Evolutionary conservation across 2,329 filamentous ascomycete species (phyloP), one percentile per base, ranked within the genome.

Genomic region (Apiospora phragmitis): DNA sequence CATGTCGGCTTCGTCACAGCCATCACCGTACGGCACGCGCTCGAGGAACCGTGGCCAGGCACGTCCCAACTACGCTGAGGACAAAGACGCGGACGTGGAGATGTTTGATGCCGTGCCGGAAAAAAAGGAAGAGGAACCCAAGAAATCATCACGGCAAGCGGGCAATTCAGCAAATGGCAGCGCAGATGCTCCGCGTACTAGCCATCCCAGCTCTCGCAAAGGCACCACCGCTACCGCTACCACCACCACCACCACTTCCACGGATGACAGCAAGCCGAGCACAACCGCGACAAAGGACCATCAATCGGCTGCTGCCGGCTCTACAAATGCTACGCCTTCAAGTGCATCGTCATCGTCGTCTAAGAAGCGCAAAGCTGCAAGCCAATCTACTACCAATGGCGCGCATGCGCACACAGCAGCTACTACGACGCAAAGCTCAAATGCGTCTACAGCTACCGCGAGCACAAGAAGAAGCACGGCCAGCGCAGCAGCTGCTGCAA

Each of bases 61-160:
- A 76, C 93, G 96, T 75, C 91, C 92, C 75, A 99, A 99, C 83
- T 99, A 99, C 82, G 95, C 96, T 68, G 96, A 99, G 83, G 93
- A 95, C 82, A 93, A 89, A 83, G 95, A 98, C 81, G 87, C 95
- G 75, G 95, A 98, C 77, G 90, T 93, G 82, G 96, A 98, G 71
- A 83, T 87, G 80, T 94, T 94, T 80, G 95, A 98, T 77, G 88
- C 87, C 80, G 84, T 87, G 78, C 80, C 84, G 69, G 83, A 88
- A 75, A 85, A 86, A 77, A 87, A 89, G 75, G 86, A 89, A 21
- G 84, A 84, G 70, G 87, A 89, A 72, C 76, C 84, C 69, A 90
- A 90, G 79, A 92, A 91, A 79, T 80, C 84, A 47, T 85, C 85
- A 76, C 84, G 84, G 72, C 87, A 85, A 72, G 79, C 81, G 66